These are phyloP conservation scores for Neoboletus brunneissimus DNA, from an alignment of 768 basidiomycete species.

Conservation along the genomic window DNA sequence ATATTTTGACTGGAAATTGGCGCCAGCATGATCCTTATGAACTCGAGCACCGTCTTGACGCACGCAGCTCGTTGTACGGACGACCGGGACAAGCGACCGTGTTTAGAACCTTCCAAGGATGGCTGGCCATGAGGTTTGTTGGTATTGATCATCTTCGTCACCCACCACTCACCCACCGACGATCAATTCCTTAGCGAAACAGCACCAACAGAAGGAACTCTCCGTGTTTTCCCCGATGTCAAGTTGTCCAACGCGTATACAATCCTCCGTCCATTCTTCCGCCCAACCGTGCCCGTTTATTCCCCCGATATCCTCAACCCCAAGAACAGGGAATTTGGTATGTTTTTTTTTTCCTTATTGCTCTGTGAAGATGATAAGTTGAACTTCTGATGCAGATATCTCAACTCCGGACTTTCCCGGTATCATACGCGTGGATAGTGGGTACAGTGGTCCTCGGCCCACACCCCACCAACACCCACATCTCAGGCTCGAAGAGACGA, in stretches of 20 bases:
- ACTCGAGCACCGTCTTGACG: constrained; percentile 55
- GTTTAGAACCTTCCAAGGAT: constrained; percentile 73
- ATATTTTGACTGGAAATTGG: constrained; percentile 64
- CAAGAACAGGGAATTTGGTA: constrained; percentile 55
- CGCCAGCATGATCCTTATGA: constrained; percentile 65
- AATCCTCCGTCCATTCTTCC: constrained; percentile 77
- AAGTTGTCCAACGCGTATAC: constrained; percentile 66
- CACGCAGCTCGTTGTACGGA: constrained; percentile 62
- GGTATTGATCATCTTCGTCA: background rate
- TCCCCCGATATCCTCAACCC: constrained; percentile 44
- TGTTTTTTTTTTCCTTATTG: constrained; percentile 17
- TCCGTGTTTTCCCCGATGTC: constrained; percentile 67
- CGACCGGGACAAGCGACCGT: constrained; percentile 51
- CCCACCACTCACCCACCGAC: background rate
- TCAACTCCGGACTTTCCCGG: constrained; percentile 53
- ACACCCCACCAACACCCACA: constrained; percentile 64
- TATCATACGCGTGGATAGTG: constrained; percentile 29
- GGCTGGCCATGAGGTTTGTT: constrained; percentile 63
- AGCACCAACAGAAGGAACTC: constrained; percentile 64
- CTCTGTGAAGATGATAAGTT: constrained; percentile 21
- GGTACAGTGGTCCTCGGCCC: constrained; percentile 43
- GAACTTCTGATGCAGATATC: constrained; percentile 36
- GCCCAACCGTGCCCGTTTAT: constrained; percentile 39
- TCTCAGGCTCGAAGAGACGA: constrained; percentile 56
- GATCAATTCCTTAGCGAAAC: constrained; percentile 45